Conservation (phyloP, 2,329 filamentous ascomycete species). For the Verticillium albo-atrum region DNA sequence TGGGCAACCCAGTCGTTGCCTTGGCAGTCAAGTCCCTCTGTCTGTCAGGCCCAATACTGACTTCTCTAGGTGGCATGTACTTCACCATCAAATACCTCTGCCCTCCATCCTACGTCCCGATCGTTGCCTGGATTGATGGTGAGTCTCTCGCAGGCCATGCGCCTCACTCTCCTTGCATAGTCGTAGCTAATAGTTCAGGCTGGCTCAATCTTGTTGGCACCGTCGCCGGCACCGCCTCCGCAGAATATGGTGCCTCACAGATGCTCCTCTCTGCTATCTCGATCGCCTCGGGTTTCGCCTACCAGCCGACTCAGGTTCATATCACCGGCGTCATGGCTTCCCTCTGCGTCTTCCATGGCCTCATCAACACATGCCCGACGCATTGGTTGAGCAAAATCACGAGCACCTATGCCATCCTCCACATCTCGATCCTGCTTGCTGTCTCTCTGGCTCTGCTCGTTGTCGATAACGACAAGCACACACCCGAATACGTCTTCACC, state of each 20-base stretch:
- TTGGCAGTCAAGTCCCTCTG: no score
- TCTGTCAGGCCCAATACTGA: no score
- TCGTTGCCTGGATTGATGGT: constrained; percentile 39
- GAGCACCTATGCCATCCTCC: constrained; percentile 53
- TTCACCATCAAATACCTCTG: constrained; percentile 52
- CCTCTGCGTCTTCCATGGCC: constrained; percentile 44
- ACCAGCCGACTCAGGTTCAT: constrained; percentile 38
- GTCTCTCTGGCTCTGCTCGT: constrained; percentile 47
- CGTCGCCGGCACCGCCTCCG: constrained; percentile 49
- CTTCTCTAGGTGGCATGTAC: constrained; percentile 30
- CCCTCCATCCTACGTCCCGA: constrained; percentile 40
- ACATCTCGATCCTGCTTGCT: constrained; percentile 45
- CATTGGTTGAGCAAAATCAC: constrained; percentile 56
- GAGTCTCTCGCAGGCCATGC: constrained; percentile 1
- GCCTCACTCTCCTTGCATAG: background rate
- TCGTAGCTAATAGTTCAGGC: constrained; percentile 20
- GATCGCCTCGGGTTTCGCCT: constrained; percentile 42
- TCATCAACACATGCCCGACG: constrained; percentile 52
- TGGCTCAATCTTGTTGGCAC: constrained; percentile 50
- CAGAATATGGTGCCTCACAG: constrained; percentile 52
- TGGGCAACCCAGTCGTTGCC: no score
- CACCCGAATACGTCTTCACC: constrained; percentile 50
- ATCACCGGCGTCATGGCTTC: constrained; percentile 52
- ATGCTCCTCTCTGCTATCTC: constrained; percentile 52
- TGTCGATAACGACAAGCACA: constrained; percentile 45